phyloP scores from a whole-genome alignment of 2,329 filamentous ascomycete genomes.

The Cladosporium sp. region DNA sequence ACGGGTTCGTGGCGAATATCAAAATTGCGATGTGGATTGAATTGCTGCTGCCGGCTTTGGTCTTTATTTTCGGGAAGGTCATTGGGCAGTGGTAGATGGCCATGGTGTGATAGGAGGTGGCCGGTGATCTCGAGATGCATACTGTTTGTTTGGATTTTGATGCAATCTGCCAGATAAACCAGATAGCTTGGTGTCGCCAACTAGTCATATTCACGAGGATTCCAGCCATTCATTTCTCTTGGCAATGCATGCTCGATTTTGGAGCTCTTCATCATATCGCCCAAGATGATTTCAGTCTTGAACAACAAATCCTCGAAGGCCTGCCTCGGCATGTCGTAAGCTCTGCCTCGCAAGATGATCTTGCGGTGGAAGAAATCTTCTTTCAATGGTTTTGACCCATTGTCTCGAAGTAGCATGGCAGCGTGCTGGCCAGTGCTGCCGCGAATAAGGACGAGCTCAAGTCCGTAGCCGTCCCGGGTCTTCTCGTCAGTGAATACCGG shows the following conservation, averaged over 20 bases:
- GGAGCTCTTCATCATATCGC: background rate
- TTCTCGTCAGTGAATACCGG: background rate
- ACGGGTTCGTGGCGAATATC: background rate
- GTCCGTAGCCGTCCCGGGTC: background rate
- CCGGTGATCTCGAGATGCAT: too few relatives aligned
- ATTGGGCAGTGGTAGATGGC: background rate
- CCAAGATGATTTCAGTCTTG: background rate
- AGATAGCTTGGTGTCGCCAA: background rate
- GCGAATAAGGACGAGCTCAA: background rate
- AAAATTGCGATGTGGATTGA: background rate
- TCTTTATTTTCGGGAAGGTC: background rate
- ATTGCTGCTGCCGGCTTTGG: background rate
- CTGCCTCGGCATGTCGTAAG: background rate
- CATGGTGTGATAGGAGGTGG: background rate
- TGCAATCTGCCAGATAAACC: background rate
- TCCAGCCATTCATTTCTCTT: background rate
- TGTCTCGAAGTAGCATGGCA: background rate
- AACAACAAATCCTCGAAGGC: slow-evolving; percentile 1
- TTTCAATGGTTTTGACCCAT: background rate
- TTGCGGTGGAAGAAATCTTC: background rate
- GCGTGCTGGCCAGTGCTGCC: slow-evolving; percentile 4
- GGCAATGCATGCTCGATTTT: background rate
- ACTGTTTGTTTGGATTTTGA: too few relatives aligned
- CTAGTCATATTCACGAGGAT: background rate
- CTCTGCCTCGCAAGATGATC: background rate